phyloP scores from a whole-genome alignment of 179 eudicot genomes.

The Beta lomatogona region DNA sequence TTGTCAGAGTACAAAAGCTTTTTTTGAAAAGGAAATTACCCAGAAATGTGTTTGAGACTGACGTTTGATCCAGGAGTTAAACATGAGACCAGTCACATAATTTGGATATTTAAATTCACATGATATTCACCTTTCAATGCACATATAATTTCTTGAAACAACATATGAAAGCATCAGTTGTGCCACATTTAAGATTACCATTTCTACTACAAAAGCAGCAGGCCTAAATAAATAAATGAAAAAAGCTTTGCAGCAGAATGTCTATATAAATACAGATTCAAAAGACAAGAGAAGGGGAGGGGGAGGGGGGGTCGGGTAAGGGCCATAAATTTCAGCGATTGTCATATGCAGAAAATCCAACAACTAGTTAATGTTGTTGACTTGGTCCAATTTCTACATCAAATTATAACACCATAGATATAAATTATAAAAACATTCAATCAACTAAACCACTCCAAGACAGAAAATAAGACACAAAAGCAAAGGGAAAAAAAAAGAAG shows the following conservation, averaged over 20 bases:
- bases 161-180: not conserved
- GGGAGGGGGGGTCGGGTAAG: too few species aligned
- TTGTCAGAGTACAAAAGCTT: not conserved
- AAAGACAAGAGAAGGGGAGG: not conserved
- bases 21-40: not conserved
- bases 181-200: not conserved
- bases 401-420: not conserved
- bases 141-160: not conserved
- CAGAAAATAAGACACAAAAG: not conserved
- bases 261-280: not conserved
- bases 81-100: not conserved
- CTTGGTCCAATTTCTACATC: not conserved
- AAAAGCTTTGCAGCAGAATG: too few species aligned
- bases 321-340: not conserved
- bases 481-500: not conserved
- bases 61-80: not conserved
- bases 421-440: not conserved
- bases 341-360: not conserved
- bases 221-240: too few species aligned
- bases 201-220: not conserved
- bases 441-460: not conserved
- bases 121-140: not conserved
- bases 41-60: not conserved
- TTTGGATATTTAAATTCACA: not conserved
- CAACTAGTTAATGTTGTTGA: not conserved